phyloP scores from a whole-genome alignment of 2,329 filamentous ascomycete genomes.

The Scytalidium sp. region DNA sequence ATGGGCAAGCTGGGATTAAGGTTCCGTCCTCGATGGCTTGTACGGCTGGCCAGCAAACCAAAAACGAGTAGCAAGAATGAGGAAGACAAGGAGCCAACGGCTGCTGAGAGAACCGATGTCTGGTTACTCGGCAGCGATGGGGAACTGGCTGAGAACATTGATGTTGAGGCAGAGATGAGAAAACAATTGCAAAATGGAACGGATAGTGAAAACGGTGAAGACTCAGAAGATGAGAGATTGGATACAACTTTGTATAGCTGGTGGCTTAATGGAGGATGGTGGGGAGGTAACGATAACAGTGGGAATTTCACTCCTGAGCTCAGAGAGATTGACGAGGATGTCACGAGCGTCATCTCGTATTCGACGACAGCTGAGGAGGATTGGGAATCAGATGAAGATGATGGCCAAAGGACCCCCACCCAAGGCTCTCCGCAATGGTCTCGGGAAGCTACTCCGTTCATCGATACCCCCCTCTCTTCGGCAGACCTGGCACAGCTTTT shows the following conservation, averaged over 20 bases:
- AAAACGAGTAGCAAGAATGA: slow-evolving; percentile 16
- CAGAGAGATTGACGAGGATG: slow-evolving; percentile 62
- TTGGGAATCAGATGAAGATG: slow-evolving; percentile 42
- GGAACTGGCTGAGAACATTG: slow-evolving; percentile 58
- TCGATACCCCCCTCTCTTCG: slow-evolving; percentile 63
- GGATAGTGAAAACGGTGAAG: slow-evolving; percentile 31
- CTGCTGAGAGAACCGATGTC: slow-evolving; percentile 42
- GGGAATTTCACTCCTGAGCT: slow-evolving; percentile 67
- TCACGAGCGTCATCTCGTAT: slow-evolving; percentile 75
- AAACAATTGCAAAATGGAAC: slow-evolving; percentile 48
- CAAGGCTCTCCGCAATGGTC: slow-evolving; percentile 53
- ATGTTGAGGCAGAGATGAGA: slow-evolving; percentile 79
- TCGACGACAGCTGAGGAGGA: slow-evolving; percentile 36
- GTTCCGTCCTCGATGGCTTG: slow-evolving; percentile 62
- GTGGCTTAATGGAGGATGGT: slow-evolving; percentile 82
- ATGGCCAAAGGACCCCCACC: slow-evolving; percentile 70
- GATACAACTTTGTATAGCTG: slow-evolving; percentile 76
- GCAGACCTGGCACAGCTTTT: slow-evolving; percentile 75
- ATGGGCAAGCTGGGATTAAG: slow-evolving; percentile 59
- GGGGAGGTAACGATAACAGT: slow-evolving; percentile 78
- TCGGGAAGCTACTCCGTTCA: slow-evolving; percentile 54
- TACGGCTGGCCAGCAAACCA: slow-evolving; percentile 28
- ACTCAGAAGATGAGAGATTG: slow-evolving; percentile 61
- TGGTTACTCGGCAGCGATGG: slow-evolving; percentile 52
- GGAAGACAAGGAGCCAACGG: slow-evolving; percentile 13